Evolutionary conservation across 1,284 basidiomycete genomes (phyloP).

Genomic region (Cystobasidium slooffiae): DNA sequence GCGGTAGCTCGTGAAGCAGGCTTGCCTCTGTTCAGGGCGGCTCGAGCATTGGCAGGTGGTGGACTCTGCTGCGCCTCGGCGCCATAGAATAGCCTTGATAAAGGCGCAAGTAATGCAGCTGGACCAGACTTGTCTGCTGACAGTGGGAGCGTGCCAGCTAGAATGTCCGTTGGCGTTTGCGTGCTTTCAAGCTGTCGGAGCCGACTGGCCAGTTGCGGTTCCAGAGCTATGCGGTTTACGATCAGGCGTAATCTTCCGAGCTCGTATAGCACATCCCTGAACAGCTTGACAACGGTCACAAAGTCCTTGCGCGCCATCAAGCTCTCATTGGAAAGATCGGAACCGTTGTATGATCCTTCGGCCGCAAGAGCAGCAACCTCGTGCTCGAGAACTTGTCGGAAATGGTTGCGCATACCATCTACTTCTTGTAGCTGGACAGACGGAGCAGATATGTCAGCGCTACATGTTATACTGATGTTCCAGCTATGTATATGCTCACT

Average conservation of each 20-base stretch:
- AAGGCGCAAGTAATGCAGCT: constrained; percentile 64
- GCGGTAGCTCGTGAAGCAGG: constrained; percentile 74
- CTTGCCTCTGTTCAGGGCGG: background rate
- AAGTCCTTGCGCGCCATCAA: constrained; percentile 80
- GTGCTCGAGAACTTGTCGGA: constrained; percentile 65
- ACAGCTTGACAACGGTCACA: constrained; percentile 76
- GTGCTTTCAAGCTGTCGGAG: constrained; percentile 64
- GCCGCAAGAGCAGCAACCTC: constrained; percentile 56
- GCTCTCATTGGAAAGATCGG: constrained; percentile 56
- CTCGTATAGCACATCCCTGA: constrained; percentile 83
- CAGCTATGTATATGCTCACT: constrained; percentile 56
- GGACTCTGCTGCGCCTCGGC: constrained; percentile 7
- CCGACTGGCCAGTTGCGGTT: constrained; percentile 74
- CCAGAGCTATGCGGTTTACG: constrained; percentile 87
- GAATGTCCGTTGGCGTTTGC: constrained; percentile 9
- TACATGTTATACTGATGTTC: background rate
- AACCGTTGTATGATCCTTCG: background rate
- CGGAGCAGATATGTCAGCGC: background rate
- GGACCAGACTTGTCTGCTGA: background rate
- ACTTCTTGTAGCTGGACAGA: constrained; percentile 63
- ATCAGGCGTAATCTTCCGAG: constrained; percentile 78
- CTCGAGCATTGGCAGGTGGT: background rate
- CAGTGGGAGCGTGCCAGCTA: background rate
- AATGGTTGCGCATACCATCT: constrained; percentile 71
- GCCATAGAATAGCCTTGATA: constrained; percentile 70